phyloP scores from a whole-genome alignment of 108 stramenopile genomes.

The Nannochloropsis salina region DNA sequence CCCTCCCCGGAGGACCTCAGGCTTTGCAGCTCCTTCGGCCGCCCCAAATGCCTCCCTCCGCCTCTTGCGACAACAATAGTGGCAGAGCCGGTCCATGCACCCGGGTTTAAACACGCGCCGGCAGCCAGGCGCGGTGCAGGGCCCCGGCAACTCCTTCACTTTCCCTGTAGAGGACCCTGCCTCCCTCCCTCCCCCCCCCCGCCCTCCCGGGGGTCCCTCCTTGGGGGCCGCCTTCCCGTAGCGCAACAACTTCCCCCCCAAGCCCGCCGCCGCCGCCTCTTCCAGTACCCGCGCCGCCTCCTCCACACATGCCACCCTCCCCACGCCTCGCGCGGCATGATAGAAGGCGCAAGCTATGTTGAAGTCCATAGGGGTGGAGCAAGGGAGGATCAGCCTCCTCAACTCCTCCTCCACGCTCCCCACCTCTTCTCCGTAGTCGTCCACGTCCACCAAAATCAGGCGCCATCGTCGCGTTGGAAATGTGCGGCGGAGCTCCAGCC shows the following conservation, averaged over 20 bases:
- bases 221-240: constrained; percentile 46
- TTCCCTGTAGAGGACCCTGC: not conserved
- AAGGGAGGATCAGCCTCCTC: constrained; percentile 63
- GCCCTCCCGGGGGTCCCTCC: not conserved
- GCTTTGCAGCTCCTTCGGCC: not conserved
- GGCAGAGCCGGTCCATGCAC: constrained; percentile 33
- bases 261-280: constrained; percentile 27
- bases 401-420: constrained; percentile 58
- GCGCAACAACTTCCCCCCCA: constrained; percentile 41
- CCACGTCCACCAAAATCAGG: constrained; percentile 65
- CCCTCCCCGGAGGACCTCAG: not conserved
- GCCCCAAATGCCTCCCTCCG: constrained; percentile 26
- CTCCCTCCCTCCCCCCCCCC: too few relatives aligned
- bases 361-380: constrained; percentile 78
- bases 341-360: constrained; percentile 90
- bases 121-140: constrained; percentile 41
- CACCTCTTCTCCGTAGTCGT: constrained; percentile 62
- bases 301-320: constrained; percentile 42
- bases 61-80: constrained; percentile 44
- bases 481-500: constrained; percentile 55
- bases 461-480: constrained; percentile 66
- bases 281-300: not conserved
- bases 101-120: constrained; percentile 42
- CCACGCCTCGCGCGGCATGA: constrained; percentile 75
- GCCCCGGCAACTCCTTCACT: constrained; percentile 12